phyloP scores from a whole-genome alignment of 1,284 basidiomycete genomes.

The Marasmius tenuissimus region DNA sequence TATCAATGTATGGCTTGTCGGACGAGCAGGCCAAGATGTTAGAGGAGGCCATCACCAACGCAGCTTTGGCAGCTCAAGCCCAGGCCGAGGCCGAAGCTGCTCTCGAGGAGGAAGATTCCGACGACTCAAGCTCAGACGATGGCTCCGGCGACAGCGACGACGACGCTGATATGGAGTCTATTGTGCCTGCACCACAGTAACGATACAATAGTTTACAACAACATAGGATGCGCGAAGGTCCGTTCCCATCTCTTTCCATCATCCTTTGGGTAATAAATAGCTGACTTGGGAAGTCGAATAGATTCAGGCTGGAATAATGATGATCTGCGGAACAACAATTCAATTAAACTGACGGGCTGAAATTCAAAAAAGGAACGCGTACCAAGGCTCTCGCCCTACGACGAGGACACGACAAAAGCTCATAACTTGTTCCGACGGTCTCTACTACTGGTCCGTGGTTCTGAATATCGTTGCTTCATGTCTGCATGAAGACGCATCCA shows the following conservation, averaged over 20 bases:
- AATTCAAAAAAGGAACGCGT: neutral
- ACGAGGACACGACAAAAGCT: neutral
- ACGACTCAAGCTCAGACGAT: slow-evolving; percentile 30
- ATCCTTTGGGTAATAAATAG: neutral
- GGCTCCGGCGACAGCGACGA: slow-evolving; percentile 41
- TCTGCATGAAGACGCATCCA: slow-evolving; percentile 59
- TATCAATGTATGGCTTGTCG: slow-evolving; percentile 66
- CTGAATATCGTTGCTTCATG: slow-evolving; percentile 22
- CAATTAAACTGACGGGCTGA: too few relatives aligned
- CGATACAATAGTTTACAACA: neutral
- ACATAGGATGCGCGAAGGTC: neutral
- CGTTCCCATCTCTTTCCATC: neutral
- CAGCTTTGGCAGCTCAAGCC: slow-evolving; percentile 68
- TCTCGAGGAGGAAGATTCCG: slow-evolving; percentile 60
- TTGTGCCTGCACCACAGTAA: neutral
- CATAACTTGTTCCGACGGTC: slow-evolving; percentile 6
- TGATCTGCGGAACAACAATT: too few relatives aligned
- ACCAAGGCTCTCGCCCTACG: neutral
- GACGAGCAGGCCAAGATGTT: slow-evolving; percentile 66
- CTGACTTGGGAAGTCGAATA: neutral
- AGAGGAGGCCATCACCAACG: slow-evolving; percentile 68
- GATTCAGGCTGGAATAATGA: too few relatives aligned
- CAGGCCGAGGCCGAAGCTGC: slow-evolving; percentile 75
- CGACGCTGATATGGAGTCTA: slow-evolving; percentile 22
- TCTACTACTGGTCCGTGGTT: slow-evolving; percentile 1